Conservation (phyloP, 2,329 filamentous ascomycete genomes). For the Pseudogymnoascus sp. region DNA sequence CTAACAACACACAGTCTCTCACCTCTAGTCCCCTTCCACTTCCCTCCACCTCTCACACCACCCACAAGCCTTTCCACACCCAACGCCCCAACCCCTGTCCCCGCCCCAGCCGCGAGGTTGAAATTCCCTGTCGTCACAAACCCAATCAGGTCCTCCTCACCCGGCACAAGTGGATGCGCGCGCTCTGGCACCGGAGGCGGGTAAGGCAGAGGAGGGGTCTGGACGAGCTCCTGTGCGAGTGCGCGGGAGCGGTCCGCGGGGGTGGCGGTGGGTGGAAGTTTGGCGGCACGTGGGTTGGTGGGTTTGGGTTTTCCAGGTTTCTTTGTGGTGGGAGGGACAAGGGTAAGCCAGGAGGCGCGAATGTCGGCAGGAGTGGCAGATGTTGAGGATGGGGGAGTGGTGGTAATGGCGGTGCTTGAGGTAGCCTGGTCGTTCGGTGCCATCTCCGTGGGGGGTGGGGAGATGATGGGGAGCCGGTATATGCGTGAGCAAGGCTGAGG, state of each 20-base stretch:
- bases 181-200: constrained; percentile 28
- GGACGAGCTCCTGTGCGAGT: constrained; percentile 41
- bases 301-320: constrained; percentile 19
- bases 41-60: constrained; percentile 23
- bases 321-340: constrained; percentile 31
- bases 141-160: constrained; percentile 68
- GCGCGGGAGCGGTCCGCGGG: constrained; percentile 32
- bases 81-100: constrained; percentile 67
- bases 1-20: constrained; percentile 67
- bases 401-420: constrained; percentile 27
- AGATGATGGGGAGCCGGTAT: constrained; percentile 63
- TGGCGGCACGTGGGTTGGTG: constrained; percentile 13
- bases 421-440: constrained; percentile 41
- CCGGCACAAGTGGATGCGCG: constrained; percentile 60
- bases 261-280: constrained; percentile 24
- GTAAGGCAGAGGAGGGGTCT: constrained; percentile 33
- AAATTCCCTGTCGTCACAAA: constrained; percentile 86
- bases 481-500: constrained; percentile 67
- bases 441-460: background rate
- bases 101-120: constrained; percentile 67
- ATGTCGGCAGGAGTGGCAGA: constrained; percentile 39
- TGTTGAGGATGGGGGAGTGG: constrained; percentile 22
- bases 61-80: constrained; percentile 49
- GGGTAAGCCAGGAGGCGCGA: constrained; percentile 63
- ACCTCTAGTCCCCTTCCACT: constrained; percentile 28